phyloP scores from a whole-genome alignment of 1,284 basidiomycete species.

The Gastroboletus turbinatus region DNA sequence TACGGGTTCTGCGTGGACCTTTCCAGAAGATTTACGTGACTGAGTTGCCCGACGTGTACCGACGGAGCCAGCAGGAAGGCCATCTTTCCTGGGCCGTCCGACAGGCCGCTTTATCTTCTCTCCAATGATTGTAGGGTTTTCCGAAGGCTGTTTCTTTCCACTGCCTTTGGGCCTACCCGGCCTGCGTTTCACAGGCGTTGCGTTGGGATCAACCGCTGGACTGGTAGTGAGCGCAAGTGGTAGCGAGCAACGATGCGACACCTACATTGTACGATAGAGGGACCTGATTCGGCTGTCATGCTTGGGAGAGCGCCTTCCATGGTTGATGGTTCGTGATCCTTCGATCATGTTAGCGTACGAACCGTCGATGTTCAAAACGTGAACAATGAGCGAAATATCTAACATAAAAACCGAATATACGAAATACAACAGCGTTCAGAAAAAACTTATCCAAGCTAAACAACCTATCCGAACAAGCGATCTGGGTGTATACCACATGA shows the following conservation, averaged over 20 bases:
- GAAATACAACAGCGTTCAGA: conserved; percentile 29
- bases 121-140: conserved; percentile 30
- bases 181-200: conserved; percentile 41
- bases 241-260: neutral
- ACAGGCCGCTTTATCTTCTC: conserved; percentile 53
- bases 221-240: conserved; percentile 10
- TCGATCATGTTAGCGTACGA: conserved; percentile 27
- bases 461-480: conserved; percentile 29
- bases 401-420: conserved; percentile 35
- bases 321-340: conserved; percentile 14
- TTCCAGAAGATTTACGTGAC: conserved; percentile 41
- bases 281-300: conserved; percentile 27
- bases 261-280: conserved; percentile 31
- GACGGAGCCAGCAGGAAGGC: conserved; percentile 55
- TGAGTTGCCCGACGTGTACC: conserved; percentile 33
- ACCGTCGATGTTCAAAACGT: conserved; percentile 17
- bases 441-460: conserved; percentile 38
- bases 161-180: conserved; percentile 57
- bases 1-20: conserved; percentile 20
- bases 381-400: conserved; percentile 25
- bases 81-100: conserved; percentile 56
- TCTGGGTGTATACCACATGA: conserved; percentile 5
- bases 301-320: conserved; percentile 29
- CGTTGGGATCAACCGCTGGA: conserved; percentile 29
- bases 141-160: conserved; percentile 48